Evolutionary conservation across 2,329 filamentous ascomycete species (phyloP).

Genomic region (Zelopaecilomyces penicillatus): DNA sequence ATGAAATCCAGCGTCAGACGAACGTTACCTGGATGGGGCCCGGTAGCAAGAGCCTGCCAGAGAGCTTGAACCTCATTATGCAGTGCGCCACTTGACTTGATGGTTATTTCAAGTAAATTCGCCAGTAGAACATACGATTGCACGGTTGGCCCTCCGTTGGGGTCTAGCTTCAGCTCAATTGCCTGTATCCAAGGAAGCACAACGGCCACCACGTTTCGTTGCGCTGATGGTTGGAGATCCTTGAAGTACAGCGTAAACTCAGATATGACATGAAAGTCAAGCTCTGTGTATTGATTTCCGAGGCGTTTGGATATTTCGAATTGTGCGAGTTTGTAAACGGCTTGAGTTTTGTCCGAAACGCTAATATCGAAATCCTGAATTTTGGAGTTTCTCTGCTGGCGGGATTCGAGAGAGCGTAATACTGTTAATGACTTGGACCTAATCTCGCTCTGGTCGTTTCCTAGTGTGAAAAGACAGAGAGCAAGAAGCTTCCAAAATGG

Average conservation of each 20-base stretch:
- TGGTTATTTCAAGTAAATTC: conserved; percentile 93
- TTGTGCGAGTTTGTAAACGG: conserved; percentile 94
- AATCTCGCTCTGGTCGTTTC: conserved; percentile 83
- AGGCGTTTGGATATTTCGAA: conserved; percentile 92
- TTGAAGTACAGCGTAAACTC: conserved; percentile 94
- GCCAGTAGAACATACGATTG: conserved; percentile 91
- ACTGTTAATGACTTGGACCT: conserved; percentile 79
- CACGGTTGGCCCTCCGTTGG: conserved; percentile 81
- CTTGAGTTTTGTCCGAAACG: conserved; percentile 96
- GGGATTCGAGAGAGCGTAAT: conserved; percentile 71
- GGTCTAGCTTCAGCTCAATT: conserved; percentile 85
- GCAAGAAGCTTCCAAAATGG: conserved; percentile 88
- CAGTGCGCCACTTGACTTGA: conserved; percentile 76
- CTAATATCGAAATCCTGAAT: conserved; percentile 97
- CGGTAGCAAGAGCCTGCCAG: conserved; percentile 93
- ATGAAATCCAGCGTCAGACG: conserved; percentile 93
- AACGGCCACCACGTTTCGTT: conserved; percentile 88
- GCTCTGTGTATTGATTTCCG: conserved; percentile 76
- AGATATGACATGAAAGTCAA: conserved; percentile 91
- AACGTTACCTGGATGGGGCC: conserved; percentile 87
- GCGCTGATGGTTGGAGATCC: conserved; percentile 69
- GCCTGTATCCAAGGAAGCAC: conserved; percentile 95
- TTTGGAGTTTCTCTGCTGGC: conserved; percentile 72
- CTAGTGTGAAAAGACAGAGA: conserved; percentile 82
- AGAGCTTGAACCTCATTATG: conserved; percentile 96